Base-by-base conservation (phyloP, 2,329 filamentous ascomycete species). In the Neopestalotiopsis sp. region DNA sequence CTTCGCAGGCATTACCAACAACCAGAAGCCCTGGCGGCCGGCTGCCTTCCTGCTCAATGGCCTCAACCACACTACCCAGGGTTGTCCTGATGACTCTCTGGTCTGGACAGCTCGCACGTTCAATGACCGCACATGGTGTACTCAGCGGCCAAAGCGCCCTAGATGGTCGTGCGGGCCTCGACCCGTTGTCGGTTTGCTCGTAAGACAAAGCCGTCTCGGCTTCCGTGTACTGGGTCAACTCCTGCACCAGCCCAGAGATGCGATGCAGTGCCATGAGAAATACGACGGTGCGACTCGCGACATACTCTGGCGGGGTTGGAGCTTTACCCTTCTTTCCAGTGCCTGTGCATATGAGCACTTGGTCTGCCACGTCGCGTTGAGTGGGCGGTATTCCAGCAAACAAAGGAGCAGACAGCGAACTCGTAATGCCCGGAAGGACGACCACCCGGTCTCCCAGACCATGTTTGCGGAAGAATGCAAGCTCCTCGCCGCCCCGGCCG, bases 191-290 rank as follows among this genome's bases (percentile, higher is more conserved):
- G 34, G 77, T 20, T 76, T 73, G 34, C 34, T 10, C 56, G 76
- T 76, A 2, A 3, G 67, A 69, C 13, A 79, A 75, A 2, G 77
- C 79, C 5, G 73, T 73, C 17, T 78, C 73, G 57, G 66, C 74
- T 74, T 72, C 83, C 2, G 76, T 71, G 57, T 82, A 79, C 12
- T 78, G 79, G 0, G 89, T 92, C 69, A 99, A 83, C 75, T 93
- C 92, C 6, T 86, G 84, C 0, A 98, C 87, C 1, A 99, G 83
- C 0, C 90, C 92, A 3, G 82, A 83, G 17, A 99, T 90, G 65
- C 96, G 89, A 81, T 99, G 96, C 71, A 99, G 83, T 4, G 94
- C 94, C 96, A 99, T 99, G 62, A 99, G 83, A 73, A 98, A 97
- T 4, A 99, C 93, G 1, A 96, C 93, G 0, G 96, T 98, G 68